Evolutionary conservation across 805 yeast species (phyloP).

Genomic region (Blastobotrys americana): DNA sequence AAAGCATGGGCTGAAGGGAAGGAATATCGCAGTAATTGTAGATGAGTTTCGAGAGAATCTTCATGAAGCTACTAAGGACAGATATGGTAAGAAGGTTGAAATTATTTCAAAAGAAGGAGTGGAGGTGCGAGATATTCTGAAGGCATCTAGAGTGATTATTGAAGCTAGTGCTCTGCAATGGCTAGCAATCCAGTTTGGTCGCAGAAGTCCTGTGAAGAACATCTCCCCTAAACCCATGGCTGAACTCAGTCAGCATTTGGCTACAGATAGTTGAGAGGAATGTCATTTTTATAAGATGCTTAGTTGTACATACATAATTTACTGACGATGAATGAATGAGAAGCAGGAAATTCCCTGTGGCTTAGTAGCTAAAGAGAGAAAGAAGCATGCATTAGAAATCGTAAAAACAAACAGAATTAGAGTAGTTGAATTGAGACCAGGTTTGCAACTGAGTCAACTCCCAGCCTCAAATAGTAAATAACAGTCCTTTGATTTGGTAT

Average conservation of each 20-base stretch:
- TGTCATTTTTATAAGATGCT: background rate
- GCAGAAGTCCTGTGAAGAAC: constrained; percentile 6
- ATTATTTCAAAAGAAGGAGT: constrained; percentile 69
- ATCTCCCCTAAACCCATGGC: constrained; percentile 9
- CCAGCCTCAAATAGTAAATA: background rate
- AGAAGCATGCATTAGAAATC: no score
- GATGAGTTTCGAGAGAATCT: constrained; percentile 54
- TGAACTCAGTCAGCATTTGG: background rate
- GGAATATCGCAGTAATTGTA: constrained; percentile 54
- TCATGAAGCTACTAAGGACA: constrained; percentile 45
- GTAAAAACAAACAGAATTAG: background rate
- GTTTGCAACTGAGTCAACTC: background rate
- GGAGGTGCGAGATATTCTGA: constrained; percentile 74
- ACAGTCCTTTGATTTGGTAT: background rate
- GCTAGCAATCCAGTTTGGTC: constrained; percentile 30
- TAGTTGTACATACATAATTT: background rate
- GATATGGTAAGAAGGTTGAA: constrained; percentile 47
- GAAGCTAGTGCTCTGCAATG: constrained; percentile 70
- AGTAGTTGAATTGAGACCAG: background rate
- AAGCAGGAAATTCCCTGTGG: no score
- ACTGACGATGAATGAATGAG: no score
- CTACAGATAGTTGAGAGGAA: no score
- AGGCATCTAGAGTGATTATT: constrained; percentile 67
- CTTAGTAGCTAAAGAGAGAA: no score
- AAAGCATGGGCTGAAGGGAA: constrained; percentile 30